A percentile compares a stretch with the other conserved stretches of the same genome.
Conservation (phyloP, 1,139 yeast genomes). For the Kluyveromyces sp. region DNA sequence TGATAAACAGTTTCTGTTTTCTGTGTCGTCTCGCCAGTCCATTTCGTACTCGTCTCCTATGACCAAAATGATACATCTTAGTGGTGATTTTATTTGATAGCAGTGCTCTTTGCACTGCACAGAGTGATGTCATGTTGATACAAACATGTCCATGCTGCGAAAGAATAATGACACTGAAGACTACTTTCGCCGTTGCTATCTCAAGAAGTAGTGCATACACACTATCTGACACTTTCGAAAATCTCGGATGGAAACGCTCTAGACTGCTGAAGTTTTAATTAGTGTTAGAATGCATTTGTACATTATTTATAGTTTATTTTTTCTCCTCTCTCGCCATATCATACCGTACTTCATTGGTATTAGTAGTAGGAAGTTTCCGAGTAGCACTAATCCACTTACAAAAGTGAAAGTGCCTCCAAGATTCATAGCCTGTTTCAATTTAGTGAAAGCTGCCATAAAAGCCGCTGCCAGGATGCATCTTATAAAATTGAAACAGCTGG, state of each 20-base stretch:
- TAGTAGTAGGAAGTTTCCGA: slow-evolving; percentile 23
- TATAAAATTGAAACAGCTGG: slow-evolving; percentile 52
- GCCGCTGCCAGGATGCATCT: slow-evolving; percentile 57
- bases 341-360: slow-evolving; percentile 31
- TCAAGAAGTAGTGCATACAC: background rate
- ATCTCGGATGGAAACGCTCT: background rate
- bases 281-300: slow-evolving; percentile 13
- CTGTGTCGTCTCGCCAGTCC: too few relatives aligned
- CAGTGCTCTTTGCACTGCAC: too few relatives aligned
- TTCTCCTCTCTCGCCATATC: slow-evolving; percentile 28
- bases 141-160: too few relatives aligned
- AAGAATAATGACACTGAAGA: too few relatives aligned
- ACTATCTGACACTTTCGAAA: background rate
- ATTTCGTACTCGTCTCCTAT: too few relatives aligned
- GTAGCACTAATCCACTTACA: slow-evolving; percentile 34
- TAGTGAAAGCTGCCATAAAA: slow-evolving; percentile 54
- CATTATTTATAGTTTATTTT: slow-evolving; percentile 5
- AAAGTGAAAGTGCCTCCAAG: slow-evolving; percentile 62
- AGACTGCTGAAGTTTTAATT: background rate
- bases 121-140: too few relatives aligned
- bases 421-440: slow-evolving; percentile 46
- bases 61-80: too few relatives aligned
- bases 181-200: background rate
- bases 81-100: too few relatives aligned
- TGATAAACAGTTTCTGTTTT: too few relatives aligned